Conservation (phyloP, 2,329 filamentous ascomycete species). For the Paecilomyces sp. region DNA sequence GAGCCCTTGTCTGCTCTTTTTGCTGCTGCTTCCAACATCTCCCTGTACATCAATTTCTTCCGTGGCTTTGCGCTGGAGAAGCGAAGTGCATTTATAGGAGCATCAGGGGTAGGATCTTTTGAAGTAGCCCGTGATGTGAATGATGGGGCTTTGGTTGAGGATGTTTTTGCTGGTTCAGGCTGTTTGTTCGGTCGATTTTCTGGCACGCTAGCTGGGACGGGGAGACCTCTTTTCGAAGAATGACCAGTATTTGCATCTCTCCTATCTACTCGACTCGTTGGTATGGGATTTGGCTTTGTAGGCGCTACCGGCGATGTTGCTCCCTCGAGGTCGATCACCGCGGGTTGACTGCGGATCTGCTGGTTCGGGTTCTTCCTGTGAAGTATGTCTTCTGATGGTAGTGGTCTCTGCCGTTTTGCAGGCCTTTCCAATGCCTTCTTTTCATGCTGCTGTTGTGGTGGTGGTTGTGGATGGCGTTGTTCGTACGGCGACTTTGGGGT, state of each 20-base stretch:
- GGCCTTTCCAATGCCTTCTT: constrained; percentile 15
- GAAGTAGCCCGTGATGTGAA: constrained; percentile 3
- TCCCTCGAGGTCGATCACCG: constrained; percentile 3
- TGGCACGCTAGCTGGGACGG: not conserved
- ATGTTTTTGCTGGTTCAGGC: not conserved
- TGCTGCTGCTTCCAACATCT: constrained; percentile 16
- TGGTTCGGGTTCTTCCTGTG: constrained; percentile 3
- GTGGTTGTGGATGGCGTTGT: constrained; percentile 13
- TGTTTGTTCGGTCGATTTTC: not conserved
- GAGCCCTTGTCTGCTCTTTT: constrained; percentile 3
- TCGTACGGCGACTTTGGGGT: constrained; percentile 61
- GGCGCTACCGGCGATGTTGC: not conserved
- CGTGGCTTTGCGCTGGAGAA: constrained; percentile 29
- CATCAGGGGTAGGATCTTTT: not conserved
- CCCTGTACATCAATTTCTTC: constrained; percentile 38
- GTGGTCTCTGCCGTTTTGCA: constrained; percentile 25
- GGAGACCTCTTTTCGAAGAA: not conserved
- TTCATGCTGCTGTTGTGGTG: constrained; percentile 4
- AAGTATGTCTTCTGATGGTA: constrained; percentile 9
- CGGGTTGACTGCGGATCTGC: constrained; percentile 2
- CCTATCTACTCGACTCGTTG: not conserved
- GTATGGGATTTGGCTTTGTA: not conserved
- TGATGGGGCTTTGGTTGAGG: not conserved
- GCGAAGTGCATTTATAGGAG: constrained; percentile 20
- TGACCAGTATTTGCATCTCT: not conserved